Conservation (phyloP, 306 rosid genomes). For the Mimosa pudica region DNA sequence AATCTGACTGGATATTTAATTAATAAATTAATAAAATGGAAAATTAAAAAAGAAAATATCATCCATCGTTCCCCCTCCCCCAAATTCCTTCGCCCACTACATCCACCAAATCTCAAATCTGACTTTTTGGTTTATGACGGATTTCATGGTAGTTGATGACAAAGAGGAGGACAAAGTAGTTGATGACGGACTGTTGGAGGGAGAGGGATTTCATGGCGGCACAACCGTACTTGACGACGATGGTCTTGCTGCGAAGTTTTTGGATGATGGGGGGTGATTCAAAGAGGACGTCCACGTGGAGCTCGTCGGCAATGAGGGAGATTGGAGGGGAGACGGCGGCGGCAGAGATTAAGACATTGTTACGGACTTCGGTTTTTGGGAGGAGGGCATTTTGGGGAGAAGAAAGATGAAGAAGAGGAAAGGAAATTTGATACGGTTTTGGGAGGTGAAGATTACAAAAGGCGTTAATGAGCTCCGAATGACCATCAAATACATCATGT, state of each 20-base stretch:
- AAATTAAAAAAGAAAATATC: too few species aligned
- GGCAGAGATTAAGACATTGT: constrained; percentile 4
- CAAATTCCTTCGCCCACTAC: too few species aligned
- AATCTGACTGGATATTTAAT: too few species aligned
- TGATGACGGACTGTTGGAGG: constrained; percentile 86
- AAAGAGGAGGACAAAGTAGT: constrained; percentile 82
- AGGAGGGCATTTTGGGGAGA: too few species aligned
- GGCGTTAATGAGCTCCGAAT: too few species aligned
- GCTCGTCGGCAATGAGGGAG: constrained; percentile 55
- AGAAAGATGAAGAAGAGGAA: neutral
- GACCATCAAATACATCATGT: too few species aligned
- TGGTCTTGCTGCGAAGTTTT: constrained; percentile 87
- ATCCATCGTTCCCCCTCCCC: too few species aligned
- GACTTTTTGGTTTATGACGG: too few species aligned
- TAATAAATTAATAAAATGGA: too few species aligned
- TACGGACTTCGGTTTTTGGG: neutral
- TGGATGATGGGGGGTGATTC: constrained; percentile 96
- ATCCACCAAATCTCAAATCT: too few species aligned
- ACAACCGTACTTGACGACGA: constrained; percentile 91
- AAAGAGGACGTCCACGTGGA: constrained; percentile 86
- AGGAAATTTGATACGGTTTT: constrained; percentile 46
- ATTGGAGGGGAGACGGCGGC: constrained; percentile 27
- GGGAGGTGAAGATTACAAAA: neutral
- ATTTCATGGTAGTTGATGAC: too few species aligned
- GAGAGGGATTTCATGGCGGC: constrained; percentile 87